Percentiles rank a stretch among this genome's conserved stretches.
Evolutionary conservation across 805 yeast genomes (phyloP).

Genomic region (Lipomyces lipofer): DNA sequence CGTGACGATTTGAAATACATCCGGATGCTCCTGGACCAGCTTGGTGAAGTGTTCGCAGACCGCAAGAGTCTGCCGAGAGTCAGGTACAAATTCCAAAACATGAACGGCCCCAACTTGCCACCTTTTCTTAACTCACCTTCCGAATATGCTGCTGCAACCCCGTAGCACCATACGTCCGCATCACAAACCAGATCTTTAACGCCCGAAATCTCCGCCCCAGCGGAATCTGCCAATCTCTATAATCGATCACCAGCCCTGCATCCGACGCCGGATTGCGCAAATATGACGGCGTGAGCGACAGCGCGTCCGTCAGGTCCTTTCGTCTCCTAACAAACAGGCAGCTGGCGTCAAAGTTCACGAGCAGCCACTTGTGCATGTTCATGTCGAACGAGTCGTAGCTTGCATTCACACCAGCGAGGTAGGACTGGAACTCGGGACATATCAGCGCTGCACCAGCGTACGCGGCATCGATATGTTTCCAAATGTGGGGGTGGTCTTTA

Average conservation of each 20-base stretch:
- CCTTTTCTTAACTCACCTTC: neutral
- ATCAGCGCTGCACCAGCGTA: conserved; percentile 33
- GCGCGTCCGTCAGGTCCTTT: conserved; percentile 28
- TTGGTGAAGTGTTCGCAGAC: conserved; percentile 26
- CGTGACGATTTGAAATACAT: conserved; percentile 21
- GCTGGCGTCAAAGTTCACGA: conserved; percentile 33
- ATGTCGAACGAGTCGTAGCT: conserved; percentile 33
- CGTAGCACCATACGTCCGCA: conserved; percentile 30
- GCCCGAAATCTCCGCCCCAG: conserved; percentile 33
- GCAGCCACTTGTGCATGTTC: conserved; percentile 35
- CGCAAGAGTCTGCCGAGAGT: conserved; percentile 6
- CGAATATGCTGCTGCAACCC: conserved; percentile 32
- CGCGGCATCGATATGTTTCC: conserved; percentile 34
- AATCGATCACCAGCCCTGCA: conserved; percentile 32
- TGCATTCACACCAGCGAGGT: conserved; percentile 25
- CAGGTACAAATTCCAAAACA: no score
- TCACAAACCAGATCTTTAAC: conserved; percentile 34
- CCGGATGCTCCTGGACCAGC: conserved; percentile 16
- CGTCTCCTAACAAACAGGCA: conserved; percentile 32
- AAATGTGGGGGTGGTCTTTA: conserved; percentile 16
- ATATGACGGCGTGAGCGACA: conserved; percentile 32
- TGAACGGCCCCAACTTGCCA: no score
- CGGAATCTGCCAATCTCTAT: conserved; percentile 34
- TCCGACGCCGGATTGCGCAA: conserved; percentile 30
- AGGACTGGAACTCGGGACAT: conserved; percentile 28